Conservation (phyloP, 192 early-diverging fungal genomes). For the Cladochytrium replicatum region DNA sequence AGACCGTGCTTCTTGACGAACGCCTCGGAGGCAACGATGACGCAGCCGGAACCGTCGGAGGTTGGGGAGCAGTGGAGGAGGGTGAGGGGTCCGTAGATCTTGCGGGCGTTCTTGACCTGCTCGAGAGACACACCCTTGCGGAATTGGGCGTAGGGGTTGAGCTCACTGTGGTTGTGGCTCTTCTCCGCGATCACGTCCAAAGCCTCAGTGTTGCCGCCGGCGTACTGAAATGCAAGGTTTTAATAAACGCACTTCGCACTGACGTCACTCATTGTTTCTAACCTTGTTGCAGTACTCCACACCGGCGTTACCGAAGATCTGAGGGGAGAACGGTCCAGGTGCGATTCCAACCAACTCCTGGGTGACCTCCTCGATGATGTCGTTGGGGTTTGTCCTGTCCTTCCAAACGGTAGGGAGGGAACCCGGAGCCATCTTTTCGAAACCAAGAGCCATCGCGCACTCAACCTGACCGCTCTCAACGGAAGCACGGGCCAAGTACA, state of each 20-base stretch:
- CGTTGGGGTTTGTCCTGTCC: constrained; percentile 57
- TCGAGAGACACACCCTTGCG: constrained; percentile 49
- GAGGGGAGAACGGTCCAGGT: constrained; percentile 48
- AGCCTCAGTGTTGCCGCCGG: constrained; percentile 44
- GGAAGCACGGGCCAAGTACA: constrained; percentile 51
- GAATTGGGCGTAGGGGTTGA: constrained; percentile 68
- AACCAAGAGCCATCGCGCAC: constrained; percentile 64
- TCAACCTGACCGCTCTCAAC: constrained; percentile 51
- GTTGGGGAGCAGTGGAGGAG: constrained; percentile 69
- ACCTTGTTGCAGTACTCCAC: constrained; percentile 53
- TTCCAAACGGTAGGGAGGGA: constrained; percentile 32
- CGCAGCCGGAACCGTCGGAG: constrained; percentile 59
- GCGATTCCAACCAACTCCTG: constrained; percentile 43
- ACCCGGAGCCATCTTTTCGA: constrained; percentile 54
- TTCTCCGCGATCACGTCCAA: constrained; percentile 64
- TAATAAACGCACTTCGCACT: constrained; percentile 7
- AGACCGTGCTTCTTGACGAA: constrained; percentile 54
- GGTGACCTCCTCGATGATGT: constrained; percentile 48
- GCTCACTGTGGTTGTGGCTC: constrained; percentile 57
- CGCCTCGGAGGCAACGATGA: constrained; percentile 52
- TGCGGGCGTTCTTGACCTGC: constrained; percentile 48
- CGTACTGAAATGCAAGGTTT: too few relatives aligned
- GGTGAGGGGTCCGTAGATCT: constrained; percentile 60
- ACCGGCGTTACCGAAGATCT: constrained; percentile 66
- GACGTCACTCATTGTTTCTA: not conserved